phyloP scores from a whole-genome alignment of 768 basidiomycete species.

The Trametes gibbosa region DNA sequence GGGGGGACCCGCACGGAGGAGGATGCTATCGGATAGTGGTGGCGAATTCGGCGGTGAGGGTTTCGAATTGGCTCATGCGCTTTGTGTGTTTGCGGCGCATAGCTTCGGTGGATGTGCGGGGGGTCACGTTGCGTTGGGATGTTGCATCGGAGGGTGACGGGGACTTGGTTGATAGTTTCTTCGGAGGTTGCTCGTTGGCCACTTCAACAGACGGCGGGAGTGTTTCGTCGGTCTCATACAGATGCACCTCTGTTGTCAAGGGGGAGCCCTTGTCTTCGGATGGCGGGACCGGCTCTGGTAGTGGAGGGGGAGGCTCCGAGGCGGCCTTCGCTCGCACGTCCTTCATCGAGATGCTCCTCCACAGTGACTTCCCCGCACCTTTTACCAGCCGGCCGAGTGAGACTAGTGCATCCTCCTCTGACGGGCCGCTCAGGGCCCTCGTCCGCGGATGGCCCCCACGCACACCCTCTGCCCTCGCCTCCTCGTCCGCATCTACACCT shows the following conservation, averaged over 20 bases:
- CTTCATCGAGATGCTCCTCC: constrained; percentile 24
- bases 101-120: neutral
- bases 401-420: constrained; percentile 23
- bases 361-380: constrained; percentile 26
- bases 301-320: neutral
- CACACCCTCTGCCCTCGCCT: neutral
- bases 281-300: neutral
- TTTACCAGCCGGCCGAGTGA: constrained; percentile 27
- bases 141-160: neutral
- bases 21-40: neutral
- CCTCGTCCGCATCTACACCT: constrained; percentile 14
- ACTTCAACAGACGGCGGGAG: constrained; percentile 8
- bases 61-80: constrained; percentile 8
- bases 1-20: too few species aligned
- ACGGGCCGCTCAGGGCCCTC: constrained; percentile 17
- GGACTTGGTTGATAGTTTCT: constrained; percentile 3
- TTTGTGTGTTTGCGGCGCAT: neutral
- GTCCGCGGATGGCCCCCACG: neutral
- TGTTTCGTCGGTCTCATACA: constrained; percentile 2
- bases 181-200: constrained; percentile 11
- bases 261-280: neutral
- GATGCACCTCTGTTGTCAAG: constrained; percentile 11
- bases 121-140: neutral
- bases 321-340: constrained; percentile 11
- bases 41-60: neutral